Conservation (phyloP, 306 rosid genomes). For the Arachis stenosperma region DNA sequence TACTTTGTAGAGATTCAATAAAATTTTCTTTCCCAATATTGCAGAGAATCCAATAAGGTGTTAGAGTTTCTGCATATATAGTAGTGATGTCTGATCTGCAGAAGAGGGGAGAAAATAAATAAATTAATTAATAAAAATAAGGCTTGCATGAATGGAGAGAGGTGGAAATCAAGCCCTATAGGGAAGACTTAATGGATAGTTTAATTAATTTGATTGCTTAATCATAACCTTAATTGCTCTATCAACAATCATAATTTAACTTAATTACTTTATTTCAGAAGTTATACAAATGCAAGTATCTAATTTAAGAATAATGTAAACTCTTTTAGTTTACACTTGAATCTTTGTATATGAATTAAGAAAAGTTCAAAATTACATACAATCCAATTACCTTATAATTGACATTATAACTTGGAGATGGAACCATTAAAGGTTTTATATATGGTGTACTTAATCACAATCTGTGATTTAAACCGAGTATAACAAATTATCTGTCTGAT, state of each 20-base stretch:
- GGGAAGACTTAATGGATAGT: conserved; percentile 26
- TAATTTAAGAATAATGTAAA: no score
- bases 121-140: neutral
- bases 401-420: conserved; percentile 55
- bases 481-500: conserved; percentile 40
- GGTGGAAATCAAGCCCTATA: conserved; percentile 23
- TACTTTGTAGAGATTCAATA: conserved; percentile 38
- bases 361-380: conserved; percentile 29
- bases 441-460: neutral
- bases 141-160: conserved; percentile 19
- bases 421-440: conserved; percentile 35
- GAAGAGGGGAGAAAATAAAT: neutral
- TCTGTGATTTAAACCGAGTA: conserved; percentile 20
- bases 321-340: no score
- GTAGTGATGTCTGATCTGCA: conserved; percentile 28
- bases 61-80: conserved; percentile 19
- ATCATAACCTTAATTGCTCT: conserved; percentile 35
- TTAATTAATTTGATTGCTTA: conserved; percentile 50
- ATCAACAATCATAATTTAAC: conserved; percentile 2
- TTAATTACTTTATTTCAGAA: no score
- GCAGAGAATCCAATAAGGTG: conserved; percentile 27
- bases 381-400: conserved; percentile 49
- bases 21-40: conserved; percentile 48
- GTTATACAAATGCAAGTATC: no score
- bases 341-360: neutral